Base-by-base conservation (phyloP, 371 early-diverging fungal species). In the Apophysomyces variabilis region DNA sequence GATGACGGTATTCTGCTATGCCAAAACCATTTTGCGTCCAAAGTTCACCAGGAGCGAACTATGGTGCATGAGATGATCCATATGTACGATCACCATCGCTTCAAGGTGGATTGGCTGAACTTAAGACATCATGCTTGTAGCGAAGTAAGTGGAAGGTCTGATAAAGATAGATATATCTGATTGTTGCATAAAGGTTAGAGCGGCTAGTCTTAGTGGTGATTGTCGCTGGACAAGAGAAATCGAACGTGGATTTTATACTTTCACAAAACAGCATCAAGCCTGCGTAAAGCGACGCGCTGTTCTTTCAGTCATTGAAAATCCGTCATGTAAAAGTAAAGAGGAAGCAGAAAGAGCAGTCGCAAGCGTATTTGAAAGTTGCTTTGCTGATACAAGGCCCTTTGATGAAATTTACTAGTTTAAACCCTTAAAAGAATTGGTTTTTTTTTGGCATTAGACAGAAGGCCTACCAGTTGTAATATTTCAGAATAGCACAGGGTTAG, bases 21-120 rank as follows among this genome's bases (percentile, higher is more conserved):
- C 77, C 90, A 93, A 69, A 95, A 96, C 72, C 76, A 85, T 66
- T 82, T 95, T 64, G 76, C 73, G 12, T 80, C 84, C 47, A 92
- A 93, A 72, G 77, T 76, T 13, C 92, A 92, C 68, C 83, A 92
- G 81, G 96, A 95, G 72, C 92, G 92, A 46, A 95, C 96, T 0
- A 89, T 97, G 86, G 94, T 92, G 3, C 98, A 97, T 74, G 98
- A 97, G 76, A 91, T 96, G 85, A 85, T 98, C n/a, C 98, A 98
- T 75, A 95, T 96, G 63, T 97, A 91, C 73, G 98, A 97, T 70
- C 89, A 93, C 69, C 90, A 89, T 66, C 87, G 88, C 66, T 92
- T 92, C 69, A 89, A 92, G 54, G 79, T 95, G 6, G 89, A 95
- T 66, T 94, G 94, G 93, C 80, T 76, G 62, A 92, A 95, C 69